phyloP scores from a whole-genome alignment of 2,329 filamentous ascomycete genomes.

The Falciphora oryzae region DNA sequence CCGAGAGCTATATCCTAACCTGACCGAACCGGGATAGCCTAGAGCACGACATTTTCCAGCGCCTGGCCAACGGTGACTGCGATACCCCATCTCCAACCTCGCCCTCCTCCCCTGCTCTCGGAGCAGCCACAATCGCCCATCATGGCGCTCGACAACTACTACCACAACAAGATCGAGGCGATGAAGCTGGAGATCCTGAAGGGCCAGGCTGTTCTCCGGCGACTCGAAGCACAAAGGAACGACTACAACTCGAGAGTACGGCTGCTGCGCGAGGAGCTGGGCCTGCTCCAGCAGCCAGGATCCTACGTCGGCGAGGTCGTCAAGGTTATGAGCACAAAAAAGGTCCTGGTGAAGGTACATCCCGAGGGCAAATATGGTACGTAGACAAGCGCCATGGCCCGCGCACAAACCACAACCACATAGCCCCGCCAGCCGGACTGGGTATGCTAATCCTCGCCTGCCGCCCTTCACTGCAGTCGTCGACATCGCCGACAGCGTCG shows the following conservation, averaged over 20 bases:
- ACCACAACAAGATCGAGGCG: constrained; percentile 99
- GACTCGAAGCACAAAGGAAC: constrained; percentile 95
- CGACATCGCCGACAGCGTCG: constrained; percentile 89
- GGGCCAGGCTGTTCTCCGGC: constrained; percentile 88
- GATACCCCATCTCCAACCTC: neutral
- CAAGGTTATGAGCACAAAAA: constrained; percentile 99
- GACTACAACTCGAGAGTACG: constrained; percentile 99
- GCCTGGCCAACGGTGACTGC: no score
- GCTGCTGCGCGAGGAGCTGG: constrained; percentile 89
- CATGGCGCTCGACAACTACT: constrained; percentile 99
- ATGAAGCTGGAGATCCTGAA: constrained; percentile 99
- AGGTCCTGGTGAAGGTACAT: constrained; percentile 97
- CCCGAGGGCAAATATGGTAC: constrained; percentile 99
- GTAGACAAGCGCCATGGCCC: constrained; percentile 20
- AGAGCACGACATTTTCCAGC: neutral
- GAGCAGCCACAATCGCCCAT: constrained; percentile 31
- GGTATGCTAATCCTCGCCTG: neutral
- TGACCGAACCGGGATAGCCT: neutral
- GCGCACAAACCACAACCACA: no score
- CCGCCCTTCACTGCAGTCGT: constrained; percentile 58
- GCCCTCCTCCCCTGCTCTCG: neutral
- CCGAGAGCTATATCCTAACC: neutral
- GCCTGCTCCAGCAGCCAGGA: constrained; percentile 90
- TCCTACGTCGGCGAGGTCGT: constrained; percentile 99
- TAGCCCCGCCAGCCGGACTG: neutral